Conservation (phyloP, 2,329 filamentous ascomycete genomes). For the Stagonosporopsis tanaceti region DNA sequence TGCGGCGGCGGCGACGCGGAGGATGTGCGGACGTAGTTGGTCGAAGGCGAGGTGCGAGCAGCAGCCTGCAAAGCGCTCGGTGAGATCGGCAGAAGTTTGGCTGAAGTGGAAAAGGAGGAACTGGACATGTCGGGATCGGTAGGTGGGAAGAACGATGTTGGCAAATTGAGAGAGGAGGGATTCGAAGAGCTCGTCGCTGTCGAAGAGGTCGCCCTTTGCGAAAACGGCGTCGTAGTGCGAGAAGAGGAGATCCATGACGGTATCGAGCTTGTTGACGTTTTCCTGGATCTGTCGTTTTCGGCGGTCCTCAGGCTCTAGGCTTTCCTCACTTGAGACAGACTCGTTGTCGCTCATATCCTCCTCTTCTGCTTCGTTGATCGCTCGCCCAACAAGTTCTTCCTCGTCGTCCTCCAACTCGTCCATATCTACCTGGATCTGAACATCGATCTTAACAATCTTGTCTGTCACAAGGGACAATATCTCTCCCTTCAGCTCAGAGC, state of each 20-base stretch:
- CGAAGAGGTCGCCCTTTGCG: conserved; percentile 67
- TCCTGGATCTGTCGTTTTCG: conserved; percentile 77
- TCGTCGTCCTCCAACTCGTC: conserved; percentile 93
- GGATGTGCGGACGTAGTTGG: conserved; percentile 67
- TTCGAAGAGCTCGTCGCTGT: conserved; percentile 77
- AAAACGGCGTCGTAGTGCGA: conserved; percentile 80
- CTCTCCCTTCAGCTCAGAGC: conserved; percentile 78
- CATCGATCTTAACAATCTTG: conserved; percentile 90
- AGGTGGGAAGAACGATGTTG: conserved; percentile 86
- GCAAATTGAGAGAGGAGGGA: conserved; percentile 86
- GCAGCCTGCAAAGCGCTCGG: conserved; percentile 82
- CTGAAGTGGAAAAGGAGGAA: conserved; percentile 97
- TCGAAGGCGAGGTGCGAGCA: conserved; percentile 78
- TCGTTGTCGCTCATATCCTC: conserved; percentile 72
- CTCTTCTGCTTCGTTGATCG: conserved; percentile 56
- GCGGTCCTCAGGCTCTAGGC: conserved; percentile 63
- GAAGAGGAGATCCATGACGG: conserved; percentile 88
- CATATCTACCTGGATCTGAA: conserved; percentile 91
- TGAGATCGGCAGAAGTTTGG: conserved; percentile 78
- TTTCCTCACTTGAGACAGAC: conserved; percentile 72
- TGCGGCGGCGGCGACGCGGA: conserved; percentile 84
- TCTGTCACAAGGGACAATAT: conserved; percentile 85
- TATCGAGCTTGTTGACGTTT: conserved; percentile 90
- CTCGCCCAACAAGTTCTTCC: conserved; percentile 71
- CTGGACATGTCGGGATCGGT: conserved; percentile 90